Percentiles rank a stretch among this genome's conserved stretches.
Conservation (phyloP, 495 filamentous ascomycete species). For the Penicillium antarcticum region DNA sequence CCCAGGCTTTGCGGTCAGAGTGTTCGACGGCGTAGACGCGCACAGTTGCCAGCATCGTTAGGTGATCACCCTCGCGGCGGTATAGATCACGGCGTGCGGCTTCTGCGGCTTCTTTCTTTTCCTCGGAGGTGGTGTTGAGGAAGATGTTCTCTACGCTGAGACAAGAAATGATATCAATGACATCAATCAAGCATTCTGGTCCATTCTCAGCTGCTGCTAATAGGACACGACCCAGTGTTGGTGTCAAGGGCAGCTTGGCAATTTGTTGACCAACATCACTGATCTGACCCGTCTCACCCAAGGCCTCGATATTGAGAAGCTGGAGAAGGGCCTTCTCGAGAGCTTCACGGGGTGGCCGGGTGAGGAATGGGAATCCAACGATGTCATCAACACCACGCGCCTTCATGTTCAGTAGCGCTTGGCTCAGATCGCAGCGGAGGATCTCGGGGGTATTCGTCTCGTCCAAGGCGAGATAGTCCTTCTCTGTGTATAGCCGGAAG, state of each 20-base stretch:
- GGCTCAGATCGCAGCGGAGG: conserved; percentile 79
- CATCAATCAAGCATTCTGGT: conserved; percentile 69
- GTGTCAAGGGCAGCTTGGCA: conserved; percentile 78
- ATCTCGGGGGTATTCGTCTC: conserved; percentile 83
- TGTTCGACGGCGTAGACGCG: conserved; percentile 76
- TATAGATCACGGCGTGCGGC: conserved; percentile 67
- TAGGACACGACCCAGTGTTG: conserved; percentile 75
- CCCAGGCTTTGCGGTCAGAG: conserved; percentile 72
- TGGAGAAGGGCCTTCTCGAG: conserved; percentile 83
- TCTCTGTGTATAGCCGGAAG: conserved; percentile 84
- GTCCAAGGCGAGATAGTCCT: conserved; percentile 67
- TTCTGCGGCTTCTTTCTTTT: conserved; percentile 75
- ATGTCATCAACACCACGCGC: conserved; percentile 84
- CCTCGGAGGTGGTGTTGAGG: conserved; percentile 73
- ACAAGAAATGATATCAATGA: conserved; percentile 88
- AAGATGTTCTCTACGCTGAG: conserved; percentile 90
- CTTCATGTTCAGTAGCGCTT: conserved; percentile 90
- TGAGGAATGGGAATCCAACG: conserved; percentile 79
- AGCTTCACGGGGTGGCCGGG: conserved; percentile 70
- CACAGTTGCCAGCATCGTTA: conserved; percentile 81
- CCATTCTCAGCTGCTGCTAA: conserved; percentile 72
- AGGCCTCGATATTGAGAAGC: conserved; percentile 71
- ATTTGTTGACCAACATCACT: conserved; percentile 72
- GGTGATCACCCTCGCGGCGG: conserved; percentile 81
- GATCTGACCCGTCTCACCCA: conserved; percentile 69